Base-by-base conservation (phyloP, 441 rosid genomes). In the Pelargonium myrrhifolium region DNA sequence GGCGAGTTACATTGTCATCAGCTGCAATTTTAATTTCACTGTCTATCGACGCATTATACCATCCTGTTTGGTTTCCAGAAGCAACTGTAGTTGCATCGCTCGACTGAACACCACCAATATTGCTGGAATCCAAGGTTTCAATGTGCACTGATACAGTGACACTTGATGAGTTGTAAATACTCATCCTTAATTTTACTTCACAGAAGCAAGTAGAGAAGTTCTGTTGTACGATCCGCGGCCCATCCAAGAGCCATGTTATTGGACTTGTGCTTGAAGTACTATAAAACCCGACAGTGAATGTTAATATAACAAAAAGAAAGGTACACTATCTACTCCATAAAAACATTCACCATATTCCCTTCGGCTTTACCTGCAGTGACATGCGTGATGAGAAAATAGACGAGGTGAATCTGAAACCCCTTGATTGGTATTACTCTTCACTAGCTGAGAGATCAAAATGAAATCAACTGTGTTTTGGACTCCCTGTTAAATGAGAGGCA, bases 211-310 rank as follows among this genome's bases (percentile, higher is more conserved):
- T 68, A 15, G 81, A 75, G 45, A 95, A 95, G 79, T 92, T 68
- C 65, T 95, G 97, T 72, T 72, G 72, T 49, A 79, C 74, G 69
- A 74, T 80, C 28, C 68, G 77, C 40, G 93, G 97, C 56, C 96
- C 92, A 12, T 82, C 87, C 18, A 92, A 62, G 45, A 81, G 70
- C 98, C 98, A 92, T 11, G 97, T 82, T 79, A 95, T 78, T 3
- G 88, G 92, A 71, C 83, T 81, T 49, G 71, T 66, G 72, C 82
- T 80, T 43, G 77, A 63, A 70, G 77, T 84, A 71, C 89, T 90
- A 71, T 68, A 53, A 51, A 69, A 75, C 40, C 6, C 31, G 5
- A 35, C 18, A 65, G 21, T 39, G 39, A 42, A 68, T 2, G n/a
- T n/a, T 24, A 49, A 42, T 65, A 63, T 10, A 66, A 22, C 28